A percentile compares a stretch with the other conserved stretches of the same genome.
These are phyloP conservation scores for Plasmodium coatneyi DNA, from an alignment of 169 alveolate species.

Conservation along the genomic window DNA sequence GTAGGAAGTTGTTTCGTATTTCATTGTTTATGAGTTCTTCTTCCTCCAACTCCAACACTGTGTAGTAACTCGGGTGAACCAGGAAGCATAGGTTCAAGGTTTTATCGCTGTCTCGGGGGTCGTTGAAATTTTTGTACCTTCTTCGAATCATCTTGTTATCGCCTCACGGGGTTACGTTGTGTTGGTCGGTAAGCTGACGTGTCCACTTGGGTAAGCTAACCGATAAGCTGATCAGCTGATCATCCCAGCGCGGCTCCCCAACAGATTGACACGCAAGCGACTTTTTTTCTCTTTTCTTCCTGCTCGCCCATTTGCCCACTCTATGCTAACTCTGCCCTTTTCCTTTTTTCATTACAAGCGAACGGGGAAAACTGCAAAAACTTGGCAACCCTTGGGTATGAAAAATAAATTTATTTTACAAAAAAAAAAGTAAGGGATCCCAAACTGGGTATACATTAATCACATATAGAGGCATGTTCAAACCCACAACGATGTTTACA, in stretches of 20 bases:
- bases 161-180: neutral
- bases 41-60: slow-evolving; percentile 37
- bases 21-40: slow-evolving; percentile 14
- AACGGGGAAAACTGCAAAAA: neutral
- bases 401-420: neutral
- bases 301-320: neutral
- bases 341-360: neutral
- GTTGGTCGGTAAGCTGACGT: neutral
- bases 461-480: neutral
- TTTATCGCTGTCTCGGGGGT: neutral
- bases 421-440: neutral
- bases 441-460: neutral
- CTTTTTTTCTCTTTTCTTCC: neutral
- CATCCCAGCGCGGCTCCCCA: neutral
- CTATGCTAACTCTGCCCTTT: neutral
- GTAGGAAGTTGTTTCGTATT: slow-evolving; percentile 6
- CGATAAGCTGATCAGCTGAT: neutral
- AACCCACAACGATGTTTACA: neutral
- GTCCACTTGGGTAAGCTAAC: neutral
- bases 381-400: neutral
- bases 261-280: neutral
- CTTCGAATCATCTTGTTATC: slow-evolving; percentile 24
- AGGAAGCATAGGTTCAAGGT: slow-evolving; percentile 5
- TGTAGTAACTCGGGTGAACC: slow-evolving; percentile 43
- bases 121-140: slow-evolving; percentile 42